phyloP scores from a whole-genome alignment of 495 filamentous ascomycete genomes.

The Aspergillus indologenus region DNA sequence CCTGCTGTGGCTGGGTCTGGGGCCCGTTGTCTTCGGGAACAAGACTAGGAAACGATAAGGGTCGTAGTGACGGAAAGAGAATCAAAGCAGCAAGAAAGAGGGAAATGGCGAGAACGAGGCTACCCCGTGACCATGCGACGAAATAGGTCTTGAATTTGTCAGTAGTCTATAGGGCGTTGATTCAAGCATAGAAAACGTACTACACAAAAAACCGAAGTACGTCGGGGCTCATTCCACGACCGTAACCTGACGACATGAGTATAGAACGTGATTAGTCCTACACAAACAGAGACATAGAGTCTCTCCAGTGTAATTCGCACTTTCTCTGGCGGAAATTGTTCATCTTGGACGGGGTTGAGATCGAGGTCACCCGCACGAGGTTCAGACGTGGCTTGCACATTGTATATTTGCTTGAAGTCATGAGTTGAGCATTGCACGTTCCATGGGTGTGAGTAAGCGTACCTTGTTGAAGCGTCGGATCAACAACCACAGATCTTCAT shows the following conservation, averaged over 20 bases:
- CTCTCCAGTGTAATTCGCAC: slow-evolving; percentile 76
- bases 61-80: slow-evolving; percentile 34
- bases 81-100: slow-evolving; percentile 62
- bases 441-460: slow-evolving; percentile 11
- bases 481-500: slow-evolving; percentile 81
- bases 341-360: slow-evolving; percentile 74
- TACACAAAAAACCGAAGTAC: slow-evolving; percentile 65
- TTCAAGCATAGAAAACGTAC: slow-evolving; percentile 42
- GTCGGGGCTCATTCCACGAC: slow-evolving; percentile 73
- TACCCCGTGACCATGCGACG: slow-evolving; percentile 69
- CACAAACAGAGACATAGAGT: slow-evolving; percentile 77
- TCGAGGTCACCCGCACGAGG: slow-evolving; percentile 62
- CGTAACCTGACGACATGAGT: slow-evolving; percentile 74
- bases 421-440: no score
- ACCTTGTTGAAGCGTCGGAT: slow-evolving; percentile 84
- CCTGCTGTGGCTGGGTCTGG: slow-evolving; percentile 48
- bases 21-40: neutral
- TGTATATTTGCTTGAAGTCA: slow-evolving; percentile 71
- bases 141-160: slow-evolving; percentile 56
- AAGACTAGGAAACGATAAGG: neutral
- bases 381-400: slow-evolving; percentile 67
- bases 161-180: neutral
- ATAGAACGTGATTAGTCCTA: slow-evolving; percentile 60
- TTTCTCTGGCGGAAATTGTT: slow-evolving; percentile 85
- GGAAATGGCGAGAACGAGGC: slow-evolving; percentile 58